Percentiles rank a stretch among this genome's conserved stretches.
phyloP scores from a whole-genome alignment of 345 rosid genomes.

The Erysimum cheiranthoides region DNA sequence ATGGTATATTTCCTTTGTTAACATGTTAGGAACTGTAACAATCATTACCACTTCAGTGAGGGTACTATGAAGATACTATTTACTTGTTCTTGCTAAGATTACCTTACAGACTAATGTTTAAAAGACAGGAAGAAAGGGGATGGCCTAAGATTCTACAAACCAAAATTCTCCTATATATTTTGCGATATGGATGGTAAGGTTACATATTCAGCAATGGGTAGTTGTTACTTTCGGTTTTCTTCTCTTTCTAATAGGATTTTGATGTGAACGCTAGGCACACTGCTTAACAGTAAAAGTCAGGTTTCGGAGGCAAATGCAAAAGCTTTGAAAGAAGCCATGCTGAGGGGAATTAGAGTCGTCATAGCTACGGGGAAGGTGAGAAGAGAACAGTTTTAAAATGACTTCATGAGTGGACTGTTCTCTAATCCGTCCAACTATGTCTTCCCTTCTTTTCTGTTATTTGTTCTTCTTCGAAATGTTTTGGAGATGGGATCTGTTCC shows the following conservation, averaged over 20 bases:
- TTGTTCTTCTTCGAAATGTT: conserved; percentile 3
- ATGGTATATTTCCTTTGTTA: conserved; percentile 58
- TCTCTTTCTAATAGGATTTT: conserved; percentile 30
- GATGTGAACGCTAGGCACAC: conserved; percentile 63
- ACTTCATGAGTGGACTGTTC: conserved; percentile 2
- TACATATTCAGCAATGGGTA: conserved; percentile 23
- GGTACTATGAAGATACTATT: conserved; percentile 26
- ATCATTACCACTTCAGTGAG: conserved; percentile 7
- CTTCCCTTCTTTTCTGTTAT: background rate
- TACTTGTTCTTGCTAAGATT: conserved; percentile 41
- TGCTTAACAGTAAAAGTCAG: conserved; percentile 82
- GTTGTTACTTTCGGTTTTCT: conserved; percentile 23
- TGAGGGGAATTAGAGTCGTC: conserved; percentile 89
- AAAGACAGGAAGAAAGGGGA: conserved; percentile 95
- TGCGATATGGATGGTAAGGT: conserved; percentile 97
- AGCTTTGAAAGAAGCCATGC: conserved; percentile 84
- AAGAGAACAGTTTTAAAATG: conserved; percentile 15
- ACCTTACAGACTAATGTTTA: conserved; percentile 45
- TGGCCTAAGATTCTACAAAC: conserved; percentile 80
- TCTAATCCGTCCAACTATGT: background rate
- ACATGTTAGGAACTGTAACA: background rate
- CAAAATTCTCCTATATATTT: conserved; percentile 94
- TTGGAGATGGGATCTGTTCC: conserved; percentile 19
- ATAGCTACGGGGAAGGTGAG: conserved; percentile 95
- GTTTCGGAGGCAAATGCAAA: conserved; percentile 67